phyloP scores from a whole-genome alignment of 208 protist genomes.

The Leishmania amazonensis region DNA sequence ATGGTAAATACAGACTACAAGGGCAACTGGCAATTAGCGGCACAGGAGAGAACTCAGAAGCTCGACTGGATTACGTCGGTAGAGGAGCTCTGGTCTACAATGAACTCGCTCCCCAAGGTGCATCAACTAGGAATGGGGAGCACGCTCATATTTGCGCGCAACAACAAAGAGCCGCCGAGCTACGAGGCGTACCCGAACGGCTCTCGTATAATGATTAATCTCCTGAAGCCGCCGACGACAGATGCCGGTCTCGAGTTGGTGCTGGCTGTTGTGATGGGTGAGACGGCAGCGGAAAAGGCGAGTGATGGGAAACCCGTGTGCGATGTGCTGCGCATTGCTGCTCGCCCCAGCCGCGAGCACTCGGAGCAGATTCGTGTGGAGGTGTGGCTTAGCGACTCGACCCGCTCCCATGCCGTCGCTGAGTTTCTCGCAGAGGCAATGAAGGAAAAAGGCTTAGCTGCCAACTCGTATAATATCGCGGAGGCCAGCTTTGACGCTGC shows the following conservation, averaged over 20 bases:
- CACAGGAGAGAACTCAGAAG: constrained; percentile 65
- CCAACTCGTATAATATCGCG: constrained; percentile 56
- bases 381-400: constrained; percentile 85
- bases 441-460: constrained; percentile 45
- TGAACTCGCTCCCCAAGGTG: constrained; percentile 88
- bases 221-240: constrained; percentile 61
- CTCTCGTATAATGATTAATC: constrained; percentile 74
- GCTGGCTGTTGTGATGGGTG: constrained; percentile 74
- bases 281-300: constrained; percentile 58
- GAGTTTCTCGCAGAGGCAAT: constrained; percentile 55
- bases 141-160: constrained; percentile 83
- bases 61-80: constrained; percentile 87
- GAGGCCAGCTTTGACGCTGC: constrained; percentile 60
- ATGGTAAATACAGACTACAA: constrained; percentile 79
- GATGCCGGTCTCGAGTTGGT: constrained; percentile 73
- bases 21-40: constrained; percentile 86
- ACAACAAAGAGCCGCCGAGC: constrained; percentile 82
- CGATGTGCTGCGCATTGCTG: constrained; percentile 83
- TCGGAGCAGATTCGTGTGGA: constrained; percentile 77
- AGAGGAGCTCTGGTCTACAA: constrained; percentile 90
- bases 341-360: constrained; percentile 63
- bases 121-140: constrained; percentile 80
- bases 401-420: constrained; percentile 53
- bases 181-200: constrained; percentile 90
- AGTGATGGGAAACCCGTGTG: constrained; percentile 69